Percentiles rank a stretch among this genome's conserved stretches.
phyloP scores from a whole-genome alignment of 805 yeast species.

The Candida maltosa region DNA sequence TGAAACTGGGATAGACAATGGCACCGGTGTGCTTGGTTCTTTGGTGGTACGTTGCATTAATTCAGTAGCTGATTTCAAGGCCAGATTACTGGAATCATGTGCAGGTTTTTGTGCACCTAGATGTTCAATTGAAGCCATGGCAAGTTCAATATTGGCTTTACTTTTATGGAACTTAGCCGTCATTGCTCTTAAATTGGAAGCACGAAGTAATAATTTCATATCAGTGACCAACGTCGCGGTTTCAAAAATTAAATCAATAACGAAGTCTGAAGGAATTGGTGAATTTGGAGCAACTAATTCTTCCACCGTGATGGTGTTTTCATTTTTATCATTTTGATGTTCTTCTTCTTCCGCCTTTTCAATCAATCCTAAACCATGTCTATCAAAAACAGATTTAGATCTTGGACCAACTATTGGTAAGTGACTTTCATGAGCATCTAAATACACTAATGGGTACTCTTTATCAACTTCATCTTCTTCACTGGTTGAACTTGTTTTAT shows the following conservation, averaged over 20 bases:
- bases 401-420: slow-evolving; percentile 22
- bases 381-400: slow-evolving; percentile 36
- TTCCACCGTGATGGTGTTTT: slow-evolving; percentile 45
- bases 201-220: slow-evolving; percentile 57
- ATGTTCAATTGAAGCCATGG: slow-evolving; percentile 20
- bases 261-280: slow-evolving; percentile 51
- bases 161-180: slow-evolving; percentile 32
- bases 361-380: slow-evolving; percentile 12
- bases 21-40: neutral
- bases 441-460: slow-evolving; percentile 26
- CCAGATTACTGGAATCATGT: neutral
- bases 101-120: neutral
- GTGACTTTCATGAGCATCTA: slow-evolving; percentile 18
- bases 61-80: neutral
- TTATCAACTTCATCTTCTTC: slow-evolving; percentile 25
- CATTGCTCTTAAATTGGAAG: slow-evolving; percentile 54
- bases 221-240: slow-evolving; percentile 61
- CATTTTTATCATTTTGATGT: slow-evolving; percentile 14
- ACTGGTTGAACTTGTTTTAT: slow-evolving; percentile 17
- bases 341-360: slow-evolving; percentile 12
- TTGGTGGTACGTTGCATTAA: too few species aligned
- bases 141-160: slow-evolving; percentile 21
- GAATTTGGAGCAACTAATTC: slow-evolving; percentile 54
- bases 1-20: neutral
- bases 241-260: slow-evolving; percentile 60